Evolutionary conservation across 208 protist genomes (phyloP).

Genomic region (Angomonas ambiguus): DNA sequence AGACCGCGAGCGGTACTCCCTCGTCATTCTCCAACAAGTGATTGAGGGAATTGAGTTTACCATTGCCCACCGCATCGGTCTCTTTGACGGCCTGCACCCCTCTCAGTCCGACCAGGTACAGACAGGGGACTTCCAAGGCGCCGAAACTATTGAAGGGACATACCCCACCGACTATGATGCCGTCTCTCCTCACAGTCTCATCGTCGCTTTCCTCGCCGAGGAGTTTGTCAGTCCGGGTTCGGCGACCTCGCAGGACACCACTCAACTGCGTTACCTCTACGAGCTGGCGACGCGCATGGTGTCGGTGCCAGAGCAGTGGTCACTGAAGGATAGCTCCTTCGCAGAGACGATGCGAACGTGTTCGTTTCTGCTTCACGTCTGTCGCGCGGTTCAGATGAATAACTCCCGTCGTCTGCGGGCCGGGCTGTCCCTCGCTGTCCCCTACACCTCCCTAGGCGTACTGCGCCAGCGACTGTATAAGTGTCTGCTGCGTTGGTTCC

Average conservation of each 20-base stretch:
- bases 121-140: slow-evolving; percentile 27
- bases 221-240: slow-evolving; percentile 48
- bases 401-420: slow-evolving; percentile 46
- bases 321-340: slow-evolving; percentile 75
- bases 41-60: slow-evolving; percentile 67
- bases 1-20: slow-evolving; percentile 36
- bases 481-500: slow-evolving; percentile 80
- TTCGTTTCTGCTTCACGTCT: slow-evolving; percentile 59
- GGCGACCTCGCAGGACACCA: slow-evolving; percentile 39
- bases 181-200: slow-evolving; percentile 65
- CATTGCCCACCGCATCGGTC: slow-evolving; percentile 42
- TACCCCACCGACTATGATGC: slow-evolving; percentile 28
- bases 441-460: slow-evolving; percentile 53
- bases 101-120: slow-evolving; percentile 58
- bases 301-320: slow-evolving; percentile 38
- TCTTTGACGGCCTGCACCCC: slow-evolving; percentile 65
- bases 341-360: slow-evolving; percentile 68
- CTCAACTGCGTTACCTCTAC: slow-evolving; percentile 60
- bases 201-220: slow-evolving; percentile 65
- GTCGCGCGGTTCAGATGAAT: slow-evolving; percentile 39
- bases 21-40: slow-evolving; percentile 54
- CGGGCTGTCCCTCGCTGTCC: slow-evolving; percentile 32
- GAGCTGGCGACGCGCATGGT: slow-evolving; percentile 46
- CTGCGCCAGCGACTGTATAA: slow-evolving; percentile 75
- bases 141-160: slow-evolving; percentile 6